phyloP scores from a whole-genome alignment of 106 monocot species.

The Platanthera guangdongensis region DNA sequence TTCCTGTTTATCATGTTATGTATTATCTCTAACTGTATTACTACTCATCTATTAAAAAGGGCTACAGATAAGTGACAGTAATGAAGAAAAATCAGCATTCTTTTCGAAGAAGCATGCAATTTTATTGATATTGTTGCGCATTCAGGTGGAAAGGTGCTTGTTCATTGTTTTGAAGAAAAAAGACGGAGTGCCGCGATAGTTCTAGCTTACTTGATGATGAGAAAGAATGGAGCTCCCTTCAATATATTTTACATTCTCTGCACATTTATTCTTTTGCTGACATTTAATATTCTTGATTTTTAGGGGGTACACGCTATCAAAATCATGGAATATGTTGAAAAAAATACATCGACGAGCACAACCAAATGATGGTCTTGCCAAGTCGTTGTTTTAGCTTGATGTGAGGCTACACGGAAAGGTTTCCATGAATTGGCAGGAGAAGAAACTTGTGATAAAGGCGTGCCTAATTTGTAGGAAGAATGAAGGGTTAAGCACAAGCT shows the following conservation, averaged over 20 bases:
- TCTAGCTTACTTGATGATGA: constrained; percentile 75
- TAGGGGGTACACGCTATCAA: constrained; percentile 52
- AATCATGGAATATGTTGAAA: constrained; percentile 74
- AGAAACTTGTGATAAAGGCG: constrained; percentile 66
- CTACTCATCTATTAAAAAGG: neutral
- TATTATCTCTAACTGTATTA: neutral
- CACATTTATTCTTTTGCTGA: neutral
- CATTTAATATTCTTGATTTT: neutral
- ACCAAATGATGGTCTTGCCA: constrained; percentile 86
- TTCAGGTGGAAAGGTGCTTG: constrained; percentile 56
- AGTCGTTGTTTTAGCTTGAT: constrained; percentile 53
- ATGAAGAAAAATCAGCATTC: constrained; percentile 65
- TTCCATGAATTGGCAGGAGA: constrained; percentile 93
- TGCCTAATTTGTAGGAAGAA: constrained; percentile 84
- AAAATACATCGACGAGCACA: constrained; percentile 71
- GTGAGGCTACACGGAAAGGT: constrained; percentile 45
- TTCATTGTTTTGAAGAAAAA: constrained; percentile 95
- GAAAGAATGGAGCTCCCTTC: constrained; percentile 44
- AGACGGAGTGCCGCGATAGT: constrained; percentile 89
- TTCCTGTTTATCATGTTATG: too few relatives aligned
- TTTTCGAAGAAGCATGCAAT: constrained; percentile 67
- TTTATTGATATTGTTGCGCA: constrained; percentile 58
- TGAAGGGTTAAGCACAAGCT: constrained; percentile 82
- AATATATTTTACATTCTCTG: neutral
- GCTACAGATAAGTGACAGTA: constrained; percentile 66